Base-by-base conservation (phyloP, 768 basidiomycete genomes). In the Galerina sulciceps region DNA sequence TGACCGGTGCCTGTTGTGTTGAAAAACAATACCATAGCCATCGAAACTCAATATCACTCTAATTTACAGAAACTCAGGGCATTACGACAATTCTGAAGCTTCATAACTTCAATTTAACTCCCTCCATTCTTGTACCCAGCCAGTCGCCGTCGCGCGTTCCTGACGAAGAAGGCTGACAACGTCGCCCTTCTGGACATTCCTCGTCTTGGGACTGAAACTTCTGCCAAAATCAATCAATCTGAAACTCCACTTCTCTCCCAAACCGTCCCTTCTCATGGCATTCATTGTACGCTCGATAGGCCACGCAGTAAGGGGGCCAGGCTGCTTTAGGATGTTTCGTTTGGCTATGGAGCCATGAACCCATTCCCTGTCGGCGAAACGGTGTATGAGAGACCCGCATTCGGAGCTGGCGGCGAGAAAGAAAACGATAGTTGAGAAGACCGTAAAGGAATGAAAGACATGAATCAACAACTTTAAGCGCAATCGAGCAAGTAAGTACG, bases 211-310 rank as follows among this genome's bases (percentile, higher is more conserved):
- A 23, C 45, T 51, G 10, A 18, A 17, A 46, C 61, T 65, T 55
- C 72, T 62, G n/a, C 76, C 76, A 61, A 79, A 77, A 59, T 79
- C 78, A 23, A 78, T 76, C 58, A 79, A 45, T n/a, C 77, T 65
- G 63, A 76, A 77, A 55, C 78, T 73, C 13, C 38, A 60, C 36
- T 69, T 56, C 3, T 55, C 15, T 23, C 58, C 61, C 13, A 48
- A 48, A 3, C 54, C 54, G 10, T 9, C 71, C 54, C 22, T 53
- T n/a, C 43, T 23, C 10, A 37, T 17, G 17, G 26, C 53, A n/a
- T 60, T 60, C 11, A 44, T 23, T 20, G 20, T 56, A 8, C 61
- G 58, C 15, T 35, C 45, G 11, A 59, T 40, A 0, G 68, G 67
- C n/a, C 43, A 59, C 14, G 45, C 53, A 22, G 56, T 62, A 22